Evolutionary conservation across 129 eudicot genomes (phyloP), one percentile per base, ranked within the genome.

Genomic region (Chrysanthemum lavandulifolium): DNA sequence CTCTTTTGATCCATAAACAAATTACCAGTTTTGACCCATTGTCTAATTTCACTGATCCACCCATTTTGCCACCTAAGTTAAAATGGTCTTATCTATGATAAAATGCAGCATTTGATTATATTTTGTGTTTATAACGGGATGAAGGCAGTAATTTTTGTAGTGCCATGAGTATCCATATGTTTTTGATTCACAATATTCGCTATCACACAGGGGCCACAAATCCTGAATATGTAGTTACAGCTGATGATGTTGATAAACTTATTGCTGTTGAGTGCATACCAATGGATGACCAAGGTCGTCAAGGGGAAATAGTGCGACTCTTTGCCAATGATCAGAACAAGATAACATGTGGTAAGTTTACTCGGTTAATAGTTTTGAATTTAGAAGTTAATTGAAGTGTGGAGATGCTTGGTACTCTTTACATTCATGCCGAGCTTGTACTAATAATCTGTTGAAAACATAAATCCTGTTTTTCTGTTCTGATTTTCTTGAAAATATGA

Each of bases 251-350:
- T 16, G 96, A 91, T 83, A 91, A 88, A 80, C 82, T 81, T 78
- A 85, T 95, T 71, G 99, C 97, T 73, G 99, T 95, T 63, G 99
- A 95, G 71, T 91, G 97, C 86, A 88, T 95, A 75, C 99, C 99
- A 16, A 91, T 95, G 96, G 97, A 95, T 83, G 99, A 91, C 63
- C 90, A 88, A 76, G 99, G 99, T 61, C 88, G 84, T 36, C 97
- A 95, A 96, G 97, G 99, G 67, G 85, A 86, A 57, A 65, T 90
- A 33, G 99, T 88, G 68, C 79, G 91, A 76, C 80, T 81, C 54
- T 84, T 95, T 81, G 99, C 99, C 76, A 90, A 95, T 78, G 89
- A 90, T 51, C 90, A 88, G 79, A 84, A 90, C 84, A 95, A 95
- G 77, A 95, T 95, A 77, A 84, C 89, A 6, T 88, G 99, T 78